Evolutionary conservation across 106 monocot genomes (phyloP).

Genomic region (Posidonia australis): DNA sequence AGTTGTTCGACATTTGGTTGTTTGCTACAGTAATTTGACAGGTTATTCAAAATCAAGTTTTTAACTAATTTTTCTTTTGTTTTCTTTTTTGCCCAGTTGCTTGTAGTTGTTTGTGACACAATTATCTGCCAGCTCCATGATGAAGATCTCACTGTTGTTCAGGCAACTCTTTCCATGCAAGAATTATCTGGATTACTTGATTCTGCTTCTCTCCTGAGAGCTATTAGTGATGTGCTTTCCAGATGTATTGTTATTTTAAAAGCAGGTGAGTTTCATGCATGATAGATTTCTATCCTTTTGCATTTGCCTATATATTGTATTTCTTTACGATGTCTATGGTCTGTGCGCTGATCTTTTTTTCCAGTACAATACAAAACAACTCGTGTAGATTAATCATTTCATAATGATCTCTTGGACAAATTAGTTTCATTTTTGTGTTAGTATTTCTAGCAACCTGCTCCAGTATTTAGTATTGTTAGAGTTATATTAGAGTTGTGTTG

Average conservation of each 20-base stretch:
- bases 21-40: too few relatives aligned
- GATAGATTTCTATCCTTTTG: background rate
- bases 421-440: too few relatives aligned
- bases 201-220: slow-evolving; percentile 35
- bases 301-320: background rate
- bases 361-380: too few relatives aligned
- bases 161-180: slow-evolving; percentile 64
- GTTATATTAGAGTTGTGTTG: too few relatives aligned
- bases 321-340: background rate
- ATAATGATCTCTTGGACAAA: too few relatives aligned
- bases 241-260: slow-evolving; percentile 49
- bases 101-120: slow-evolving; percentile 46
- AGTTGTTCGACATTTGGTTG: too few relatives aligned
- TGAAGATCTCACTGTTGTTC: slow-evolving; percentile 70
- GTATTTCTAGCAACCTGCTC: too few relatives aligned
- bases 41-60: too few relatives aligned
- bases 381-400: too few relatives aligned
- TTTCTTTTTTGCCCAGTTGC: slow-evolving; percentile 26
- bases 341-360: background rate
- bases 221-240: slow-evolving; percentile 37
- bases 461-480: too few relatives aligned
- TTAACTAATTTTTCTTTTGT: too few relatives aligned
- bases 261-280: slow-evolving; percentile 30
- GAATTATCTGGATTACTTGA: slow-evolving; percentile 37
- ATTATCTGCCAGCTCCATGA: slow-evolving; percentile 53